phyloP scores from a whole-genome alignment of 2,329 filamentous ascomycete species.

The Exophiala sideris region DNA sequence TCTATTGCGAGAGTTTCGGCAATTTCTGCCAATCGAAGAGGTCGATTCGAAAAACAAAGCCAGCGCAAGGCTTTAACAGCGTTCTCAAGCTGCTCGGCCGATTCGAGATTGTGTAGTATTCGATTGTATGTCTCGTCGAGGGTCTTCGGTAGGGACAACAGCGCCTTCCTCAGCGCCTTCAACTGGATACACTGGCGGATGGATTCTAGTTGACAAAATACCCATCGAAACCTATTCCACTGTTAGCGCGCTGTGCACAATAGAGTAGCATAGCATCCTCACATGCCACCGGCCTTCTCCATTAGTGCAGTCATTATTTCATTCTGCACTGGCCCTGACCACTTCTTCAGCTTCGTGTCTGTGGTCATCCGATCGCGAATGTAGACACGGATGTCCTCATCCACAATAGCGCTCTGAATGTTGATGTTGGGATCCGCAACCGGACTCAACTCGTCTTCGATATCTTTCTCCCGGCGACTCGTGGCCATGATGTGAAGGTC shows the following conservation, averaged over 20 bases:
- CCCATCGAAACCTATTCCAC: conserved; percentile 30
- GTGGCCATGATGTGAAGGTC: conserved; percentile 16
- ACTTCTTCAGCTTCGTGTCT: conserved; percentile 14
- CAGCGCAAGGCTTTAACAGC: conserved; percentile 10
- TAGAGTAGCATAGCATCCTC: background rate
- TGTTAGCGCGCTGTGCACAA: background rate
- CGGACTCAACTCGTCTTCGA: conserved; percentile 14
- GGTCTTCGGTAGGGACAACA: conserved; percentile 26
- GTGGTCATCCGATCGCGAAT: conserved; percentile 12
- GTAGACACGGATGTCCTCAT: conserved; percentile 20
- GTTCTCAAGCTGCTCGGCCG: conserved; percentile 2
- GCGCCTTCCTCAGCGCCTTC: conserved; percentile 16
- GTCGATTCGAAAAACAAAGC: conserved; percentile 12
- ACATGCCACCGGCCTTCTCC: conserved; percentile 24
- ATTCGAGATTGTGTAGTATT: conserved; percentile 6
- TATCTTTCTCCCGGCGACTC: conserved; percentile 19
- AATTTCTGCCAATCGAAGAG: conserved; percentile 9
- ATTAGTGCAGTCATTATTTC: conserved; percentile 29
- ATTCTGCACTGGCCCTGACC: conserved; percentile 1
- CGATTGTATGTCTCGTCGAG: conserved; percentile 28
- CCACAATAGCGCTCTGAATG: conserved; percentile 10
- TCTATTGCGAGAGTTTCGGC: conserved; percentile 16
- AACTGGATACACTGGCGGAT: conserved; percentile 26
- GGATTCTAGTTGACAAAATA: conserved; percentile 29
- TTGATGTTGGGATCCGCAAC: conserved; percentile 1